Evolutionary conservation across 306 rosid genomes (phyloP).

Genomic region (Canavalia ensiformis): DNA sequence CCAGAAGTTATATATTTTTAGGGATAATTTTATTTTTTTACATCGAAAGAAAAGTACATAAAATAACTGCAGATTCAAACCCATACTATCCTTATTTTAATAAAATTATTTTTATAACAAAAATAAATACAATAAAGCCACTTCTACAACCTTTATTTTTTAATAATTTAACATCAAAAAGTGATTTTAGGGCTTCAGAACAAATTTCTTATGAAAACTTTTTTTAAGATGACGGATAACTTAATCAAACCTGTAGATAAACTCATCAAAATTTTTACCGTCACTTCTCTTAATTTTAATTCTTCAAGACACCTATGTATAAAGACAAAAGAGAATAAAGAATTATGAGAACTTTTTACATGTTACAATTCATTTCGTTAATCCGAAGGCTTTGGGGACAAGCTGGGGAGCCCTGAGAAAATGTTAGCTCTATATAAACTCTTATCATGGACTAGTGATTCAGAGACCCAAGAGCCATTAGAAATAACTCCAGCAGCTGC

Average conservation of each 20-base stretch:
- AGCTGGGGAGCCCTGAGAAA: constrained; percentile 55
- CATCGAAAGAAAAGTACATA: no score
- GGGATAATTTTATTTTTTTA: no score
- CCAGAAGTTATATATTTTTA: no score
- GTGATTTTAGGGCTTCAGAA: constrained; percentile 9
- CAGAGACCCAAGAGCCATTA: constrained; percentile 61
- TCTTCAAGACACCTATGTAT: constrained; percentile 31
- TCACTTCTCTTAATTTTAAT: constrained; percentile 15
- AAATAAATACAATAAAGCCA: background rate
- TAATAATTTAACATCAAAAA: background rate
- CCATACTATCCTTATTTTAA: background rate
- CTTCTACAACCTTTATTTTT: background rate
- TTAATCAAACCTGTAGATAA: background rate
- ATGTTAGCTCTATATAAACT: constrained; percentile 62
- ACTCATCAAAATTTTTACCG: background rate
- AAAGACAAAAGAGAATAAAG: constrained; percentile 29
- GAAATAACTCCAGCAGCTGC: constrained; percentile 60
- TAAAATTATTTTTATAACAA: background rate
- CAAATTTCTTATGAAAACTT: background rate
- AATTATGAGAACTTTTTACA: constrained; percentile 49
- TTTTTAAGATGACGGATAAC: constrained; percentile 15
- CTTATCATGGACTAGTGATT: constrained; percentile 65
- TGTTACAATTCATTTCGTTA: constrained; percentile 42
- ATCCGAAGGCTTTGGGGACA: constrained; percentile 74
- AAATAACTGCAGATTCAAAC: no score